Conservation (phyloP, 2,329 filamentous ascomycete species). For the Ophiostoma populinum region DNA sequence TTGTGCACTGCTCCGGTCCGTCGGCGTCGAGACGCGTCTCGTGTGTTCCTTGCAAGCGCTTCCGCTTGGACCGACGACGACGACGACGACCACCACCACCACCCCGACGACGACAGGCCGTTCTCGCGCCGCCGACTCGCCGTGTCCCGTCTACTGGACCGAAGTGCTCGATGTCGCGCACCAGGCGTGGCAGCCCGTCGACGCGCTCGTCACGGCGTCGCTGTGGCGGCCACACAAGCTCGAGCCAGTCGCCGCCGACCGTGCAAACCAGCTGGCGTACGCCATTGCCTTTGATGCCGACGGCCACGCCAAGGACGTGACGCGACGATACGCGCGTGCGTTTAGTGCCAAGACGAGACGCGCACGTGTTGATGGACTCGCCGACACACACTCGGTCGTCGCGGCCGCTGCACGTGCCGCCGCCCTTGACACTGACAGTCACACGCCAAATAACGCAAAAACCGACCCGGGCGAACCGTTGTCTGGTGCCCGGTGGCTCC, state of each 20-base stretch:
- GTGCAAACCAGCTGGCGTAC: slow-evolving; percentile 63
- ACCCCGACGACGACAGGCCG: no score
- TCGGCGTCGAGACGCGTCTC: slow-evolving; percentile 64
- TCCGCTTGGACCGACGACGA: slow-evolving; percentile 43
- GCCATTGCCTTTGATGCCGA: slow-evolving; percentile 74
- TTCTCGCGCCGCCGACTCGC: no score
- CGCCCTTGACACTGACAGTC: not conserved
- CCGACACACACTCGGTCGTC: slow-evolving; percentile 6
- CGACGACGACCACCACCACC: slow-evolving; percentile 26
- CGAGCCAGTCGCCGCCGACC: slow-evolving; percentile 68
- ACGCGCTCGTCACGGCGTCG: slow-evolving; percentile 65
- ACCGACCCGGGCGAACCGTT: not conserved
- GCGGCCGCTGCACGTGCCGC: not conserved
- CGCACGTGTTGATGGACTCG: slow-evolving; percentile 48
- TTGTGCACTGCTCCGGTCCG: slow-evolving; percentile 68
- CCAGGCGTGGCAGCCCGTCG: slow-evolving; percentile 83
- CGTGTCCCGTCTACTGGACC: slow-evolving; percentile 82
- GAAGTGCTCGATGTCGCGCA: slow-evolving; percentile 74
- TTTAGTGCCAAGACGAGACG: slow-evolving; percentile 83
- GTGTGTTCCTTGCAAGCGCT: slow-evolving; percentile 83
- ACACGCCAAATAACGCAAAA: not conserved
- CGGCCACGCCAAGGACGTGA: slow-evolving; percentile 66
- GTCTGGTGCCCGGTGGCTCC: slow-evolving; percentile 29
- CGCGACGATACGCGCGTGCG: slow-evolving; percentile 68
- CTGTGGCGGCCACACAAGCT: slow-evolving; percentile 60